These are phyloP conservation scores for Saccharomycopsis sp. DNA, from an alignment of 805 yeast species.

Conservation along the genomic window DNA sequence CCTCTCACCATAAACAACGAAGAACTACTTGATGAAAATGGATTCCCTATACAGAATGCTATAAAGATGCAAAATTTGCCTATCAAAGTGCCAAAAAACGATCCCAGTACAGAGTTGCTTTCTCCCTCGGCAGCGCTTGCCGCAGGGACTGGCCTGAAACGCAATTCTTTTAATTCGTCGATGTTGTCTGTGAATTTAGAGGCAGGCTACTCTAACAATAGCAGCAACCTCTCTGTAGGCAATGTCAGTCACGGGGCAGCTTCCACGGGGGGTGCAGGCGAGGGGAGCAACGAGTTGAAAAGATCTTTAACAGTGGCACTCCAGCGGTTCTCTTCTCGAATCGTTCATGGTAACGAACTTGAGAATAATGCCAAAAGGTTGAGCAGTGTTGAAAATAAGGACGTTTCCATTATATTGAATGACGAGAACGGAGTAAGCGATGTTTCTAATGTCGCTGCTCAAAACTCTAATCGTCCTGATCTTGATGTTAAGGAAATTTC, in stretches of 20 bases:
- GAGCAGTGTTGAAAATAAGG: background rate
- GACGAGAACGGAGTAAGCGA: conserved; percentile 15
- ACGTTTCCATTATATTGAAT: conserved; percentile 9
- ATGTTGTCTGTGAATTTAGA: background rate
- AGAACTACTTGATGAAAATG: conserved; percentile 4
- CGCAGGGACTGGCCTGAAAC: background rate
- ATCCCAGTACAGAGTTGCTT: conserved; percentile 16
- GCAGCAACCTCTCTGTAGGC: background rate
- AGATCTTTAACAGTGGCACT: conserved; percentile 17
- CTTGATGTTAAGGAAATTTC: conserved; percentile 1
- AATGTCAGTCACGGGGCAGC: background rate
- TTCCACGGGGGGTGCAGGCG: conserved; percentile 3
- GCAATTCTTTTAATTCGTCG: background rate
- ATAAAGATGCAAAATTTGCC: conserved; percentile 18
- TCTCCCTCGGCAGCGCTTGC: conserved; percentile 5
- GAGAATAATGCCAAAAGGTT: conserved; percentile 8
- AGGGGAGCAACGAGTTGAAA: conserved; percentile 11
- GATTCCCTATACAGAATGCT: conserved; percentile 4
- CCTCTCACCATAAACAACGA: background rate
- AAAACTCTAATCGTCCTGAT: background rate
- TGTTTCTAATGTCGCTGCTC: background rate
- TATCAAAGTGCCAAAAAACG: conserved; percentile 5
- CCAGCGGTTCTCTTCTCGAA: conserved; percentile 15
- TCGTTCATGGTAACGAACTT: conserved; percentile 19
- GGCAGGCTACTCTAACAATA: background rate